Evolutionary conservation across 768 basidiomycete species (phyloP), one percentile per base, ranked within the genome.

Genomic region (Butyriboletus loyo): DNA sequence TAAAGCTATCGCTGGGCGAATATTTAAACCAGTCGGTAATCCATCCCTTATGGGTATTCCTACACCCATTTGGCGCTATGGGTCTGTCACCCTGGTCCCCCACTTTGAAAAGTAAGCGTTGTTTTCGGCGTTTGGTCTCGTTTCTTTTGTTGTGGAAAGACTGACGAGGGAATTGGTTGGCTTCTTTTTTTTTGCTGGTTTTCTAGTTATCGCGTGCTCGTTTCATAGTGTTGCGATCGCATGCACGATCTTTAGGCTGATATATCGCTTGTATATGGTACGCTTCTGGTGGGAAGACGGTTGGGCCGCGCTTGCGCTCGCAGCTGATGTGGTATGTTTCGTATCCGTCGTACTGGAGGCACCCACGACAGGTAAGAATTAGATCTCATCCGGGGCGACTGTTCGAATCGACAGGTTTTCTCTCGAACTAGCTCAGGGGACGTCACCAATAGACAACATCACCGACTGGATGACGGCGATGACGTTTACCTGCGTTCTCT

Each of bases 201-300:
- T 35, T 27, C 31, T 25, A 70, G 63, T 62, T 24, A 42, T 58
- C 37, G 56, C 52, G 9, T 40, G 36, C 21, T 25, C 37, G 7
- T 59, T 55, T 15, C 66, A 68, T 3, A n/a, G 53, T 2, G 42
- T 57, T 2, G 66, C 66, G 21, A 62, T 70, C 17, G 30, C 49
- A 15, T 50, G 56, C 44, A 71, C 67, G 7, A 7, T 59, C 4
- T 61, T 65, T n/a, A 56, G 67, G 45, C 17, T 71, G 8, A 1
- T 15, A 5, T 63, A 63, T 46, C 59, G 65, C 27, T 55, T 55
- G 54, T 45, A 55, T 35, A 63, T 49, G 44, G 30, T 47, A 5
- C 42, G 43, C 17, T 67, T 67, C 19, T 65, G 69, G 63, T 69
- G 67, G 69, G 67, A 71, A 36, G 69, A 69, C 31, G 53, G 40